A percentile compares a stretch with the other conserved stretches of the same genome.
phyloP scores from a whole-genome alignment of 805 yeast species.

The Starmerella cellae region DNA sequence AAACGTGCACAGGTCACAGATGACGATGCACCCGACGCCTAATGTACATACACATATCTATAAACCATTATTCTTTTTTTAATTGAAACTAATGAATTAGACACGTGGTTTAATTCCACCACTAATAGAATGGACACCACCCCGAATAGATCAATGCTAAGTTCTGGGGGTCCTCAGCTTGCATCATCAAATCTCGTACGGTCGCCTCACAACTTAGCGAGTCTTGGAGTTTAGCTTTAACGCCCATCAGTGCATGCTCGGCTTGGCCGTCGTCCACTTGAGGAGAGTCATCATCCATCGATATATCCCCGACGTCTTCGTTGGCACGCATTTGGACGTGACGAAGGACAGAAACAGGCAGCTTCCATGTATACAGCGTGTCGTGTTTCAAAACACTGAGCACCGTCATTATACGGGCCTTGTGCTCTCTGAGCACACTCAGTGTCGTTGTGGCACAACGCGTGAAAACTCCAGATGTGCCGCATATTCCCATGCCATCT shows the following conservation, averaged over 20 bases:
- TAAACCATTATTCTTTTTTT: too few relatives aligned
- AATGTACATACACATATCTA: too few relatives aligned
- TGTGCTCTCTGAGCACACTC: conserved; percentile 49
- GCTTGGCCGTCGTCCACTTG: conserved; percentile 44
- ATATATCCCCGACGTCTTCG: not conserved
- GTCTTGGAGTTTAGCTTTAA: conserved; percentile 55
- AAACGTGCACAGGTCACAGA: conserved; percentile 22
- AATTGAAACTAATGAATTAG: too few relatives aligned
- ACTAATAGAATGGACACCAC: conserved; percentile 29
- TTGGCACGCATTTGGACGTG: conserved; percentile 1
- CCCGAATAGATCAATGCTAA: conserved; percentile 56
- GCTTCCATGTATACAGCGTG: conserved; percentile 83
- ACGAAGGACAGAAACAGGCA: conserved; percentile 50
- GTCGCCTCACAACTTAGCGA: conserved; percentile 72
- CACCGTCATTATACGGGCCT: conserved; percentile 61
- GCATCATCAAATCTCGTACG: conserved; percentile 64
- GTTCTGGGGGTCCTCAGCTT: conserved; percentile 56
- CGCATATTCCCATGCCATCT: conserved; percentile 88
- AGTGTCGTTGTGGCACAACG: conserved; percentile 63
- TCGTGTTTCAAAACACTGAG: conserved; percentile 81
- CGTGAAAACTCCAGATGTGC: conserved; percentile 63
- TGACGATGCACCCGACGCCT: conserved; percentile 9
- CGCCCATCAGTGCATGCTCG: conserved; percentile 59
- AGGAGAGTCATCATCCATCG: conserved; percentile 38
- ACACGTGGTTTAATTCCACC: too few relatives aligned